These are phyloP conservation scores for Protomyces arabidopsidicola DNA, from an alignment of 1,139 yeast species.

Conservation along the genomic window DNA sequence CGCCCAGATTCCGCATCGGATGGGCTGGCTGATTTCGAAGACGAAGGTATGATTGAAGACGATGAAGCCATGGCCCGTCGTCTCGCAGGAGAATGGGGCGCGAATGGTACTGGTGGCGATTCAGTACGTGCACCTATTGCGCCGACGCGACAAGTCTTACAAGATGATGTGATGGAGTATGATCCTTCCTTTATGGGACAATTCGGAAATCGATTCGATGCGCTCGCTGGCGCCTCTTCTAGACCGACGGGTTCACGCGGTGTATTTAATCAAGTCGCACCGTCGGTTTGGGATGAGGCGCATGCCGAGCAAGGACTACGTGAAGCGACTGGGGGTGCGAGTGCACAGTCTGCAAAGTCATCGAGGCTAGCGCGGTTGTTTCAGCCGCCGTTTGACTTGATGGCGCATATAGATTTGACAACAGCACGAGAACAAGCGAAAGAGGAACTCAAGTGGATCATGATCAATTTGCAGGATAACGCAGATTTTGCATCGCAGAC, in stretches of 20 bases:
- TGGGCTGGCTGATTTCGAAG: background rate
- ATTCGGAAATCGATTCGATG: slow-evolving; percentile 5
- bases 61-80: slow-evolving; percentile 63
- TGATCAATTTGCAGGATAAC: slow-evolving; percentile 80
- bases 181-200: background rate
- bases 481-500: slow-evolving; percentile 84
- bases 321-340: slow-evolving; percentile 32
- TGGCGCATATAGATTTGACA: slow-evolving; percentile 61
- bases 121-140: slow-evolving; percentile 75
- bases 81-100: slow-evolving; percentile 53
- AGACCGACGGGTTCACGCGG: slow-evolving; percentile 16
- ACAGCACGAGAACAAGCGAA: slow-evolving; percentile 65
- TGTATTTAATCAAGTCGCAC: slow-evolving; percentile 30
- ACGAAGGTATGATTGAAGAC: slow-evolving; percentile 37
- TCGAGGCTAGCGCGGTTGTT: slow-evolving; percentile 57
- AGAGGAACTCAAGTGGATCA: slow-evolving; percentile 66
- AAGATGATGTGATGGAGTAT: slow-evolving; percentile 40
- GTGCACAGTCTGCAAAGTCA: slow-evolving; percentile 28
- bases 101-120: slow-evolving; percentile 35
- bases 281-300: slow-evolving; percentile 34
- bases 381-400: slow-evolving; percentile 90
- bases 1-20: background rate
- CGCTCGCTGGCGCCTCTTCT: slow-evolving; percentile 2
- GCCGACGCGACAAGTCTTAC: slow-evolving; percentile 74
- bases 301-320: slow-evolving; percentile 32